These are phyloP conservation scores for Diplotaxis tenuifolia DNA, from an alignment of 345 rosid species.

Conservation along the genomic window DNA sequence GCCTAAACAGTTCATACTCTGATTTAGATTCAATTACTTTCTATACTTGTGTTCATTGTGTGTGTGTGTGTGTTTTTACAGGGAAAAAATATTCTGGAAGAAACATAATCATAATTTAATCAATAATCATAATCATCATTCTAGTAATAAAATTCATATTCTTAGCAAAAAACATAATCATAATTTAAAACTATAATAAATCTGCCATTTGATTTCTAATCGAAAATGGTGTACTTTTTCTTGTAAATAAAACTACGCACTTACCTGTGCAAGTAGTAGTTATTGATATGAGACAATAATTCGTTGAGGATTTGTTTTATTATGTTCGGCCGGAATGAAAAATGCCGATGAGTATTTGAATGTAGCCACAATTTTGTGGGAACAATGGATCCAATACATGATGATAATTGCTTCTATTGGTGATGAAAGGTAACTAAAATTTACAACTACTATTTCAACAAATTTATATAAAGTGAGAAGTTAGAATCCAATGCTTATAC, in stretches of 20 bases:
- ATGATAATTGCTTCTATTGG: conserved; percentile 14
- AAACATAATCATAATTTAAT: no score
- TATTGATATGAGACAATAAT: conserved; percentile 19
- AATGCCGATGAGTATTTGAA: conserved; percentile 23
- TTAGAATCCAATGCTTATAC: conserved; percentile 21
- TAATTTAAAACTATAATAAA: background rate
- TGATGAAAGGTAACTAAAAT: background rate
- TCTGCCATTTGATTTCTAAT: background rate
- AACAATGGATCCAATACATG: conserved; percentile 14
- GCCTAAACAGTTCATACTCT: conserved; percentile 1
- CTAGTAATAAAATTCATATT: no score
- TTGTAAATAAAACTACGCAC: background rate
- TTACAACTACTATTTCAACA: background rate
- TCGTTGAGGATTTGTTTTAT: background rate
- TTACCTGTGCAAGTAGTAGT: background rate
- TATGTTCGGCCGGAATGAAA: conserved; percentile 16
- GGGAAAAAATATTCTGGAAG: background rate
- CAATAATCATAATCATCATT: no score
- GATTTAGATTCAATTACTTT: background rate
- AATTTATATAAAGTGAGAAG: background rate
- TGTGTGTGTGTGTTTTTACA: background rate
- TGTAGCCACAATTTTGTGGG: conserved; percentile 14
- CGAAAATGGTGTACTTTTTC: background rate
- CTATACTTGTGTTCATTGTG: background rate
- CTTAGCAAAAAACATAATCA: no score